These are phyloP conservation scores for Phytophthora fragariaefolia DNA, from an alignment of 352 stramenopile species.

Conservation along the genomic window DNA sequence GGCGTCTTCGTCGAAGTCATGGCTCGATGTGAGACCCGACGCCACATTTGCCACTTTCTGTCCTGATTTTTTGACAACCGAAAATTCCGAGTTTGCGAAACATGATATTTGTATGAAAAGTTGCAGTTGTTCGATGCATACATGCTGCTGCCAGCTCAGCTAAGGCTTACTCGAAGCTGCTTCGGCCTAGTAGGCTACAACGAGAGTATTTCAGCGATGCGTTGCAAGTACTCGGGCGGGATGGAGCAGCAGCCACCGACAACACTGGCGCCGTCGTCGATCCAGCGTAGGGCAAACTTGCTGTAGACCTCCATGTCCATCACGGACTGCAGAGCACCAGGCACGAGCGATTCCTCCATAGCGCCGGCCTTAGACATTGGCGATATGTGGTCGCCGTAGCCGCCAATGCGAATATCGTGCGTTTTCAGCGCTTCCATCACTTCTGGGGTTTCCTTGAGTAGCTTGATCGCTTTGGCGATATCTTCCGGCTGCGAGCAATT, in stretches of 20 bases:
- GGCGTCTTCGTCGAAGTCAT: conserved; percentile 10
- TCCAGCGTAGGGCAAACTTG: conserved; percentile 81
- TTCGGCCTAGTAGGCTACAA: conserved; percentile 10
- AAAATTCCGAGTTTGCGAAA: neutral
- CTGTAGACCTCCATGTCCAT: conserved; percentile 76
- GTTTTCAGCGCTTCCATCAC: conserved; percentile 40
- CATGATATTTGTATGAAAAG: conserved; percentile 4
- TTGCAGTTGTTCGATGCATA: no score
- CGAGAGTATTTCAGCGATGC: conserved; percentile 38
- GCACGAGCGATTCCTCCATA: conserved; percentile 76
- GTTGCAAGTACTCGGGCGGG: conserved; percentile 77
- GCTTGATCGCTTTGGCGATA: conserved; percentile 83
- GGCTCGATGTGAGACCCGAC: conserved; percentile 11
- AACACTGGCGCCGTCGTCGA: conserved; percentile 71
- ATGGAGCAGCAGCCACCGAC: conserved; percentile 93
- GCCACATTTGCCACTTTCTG: conserved; percentile 4
- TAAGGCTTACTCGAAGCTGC: no score
- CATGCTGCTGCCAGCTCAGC: neutral
- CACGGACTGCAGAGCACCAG: conserved; percentile 70
- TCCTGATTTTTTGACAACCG: conserved; percentile 11
- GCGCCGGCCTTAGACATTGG: conserved; percentile 58
- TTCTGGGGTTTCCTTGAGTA: conserved; percentile 45
- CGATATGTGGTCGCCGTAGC: conserved; percentile 91
- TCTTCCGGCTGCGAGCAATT: conserved; percentile 93
- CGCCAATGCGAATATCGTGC: conserved; percentile 64